These are phyloP conservation scores for Linnemannia hyalina DNA, from an alignment of 192 early-diverging fungal genomes.

Conservation along the genomic window DNA sequence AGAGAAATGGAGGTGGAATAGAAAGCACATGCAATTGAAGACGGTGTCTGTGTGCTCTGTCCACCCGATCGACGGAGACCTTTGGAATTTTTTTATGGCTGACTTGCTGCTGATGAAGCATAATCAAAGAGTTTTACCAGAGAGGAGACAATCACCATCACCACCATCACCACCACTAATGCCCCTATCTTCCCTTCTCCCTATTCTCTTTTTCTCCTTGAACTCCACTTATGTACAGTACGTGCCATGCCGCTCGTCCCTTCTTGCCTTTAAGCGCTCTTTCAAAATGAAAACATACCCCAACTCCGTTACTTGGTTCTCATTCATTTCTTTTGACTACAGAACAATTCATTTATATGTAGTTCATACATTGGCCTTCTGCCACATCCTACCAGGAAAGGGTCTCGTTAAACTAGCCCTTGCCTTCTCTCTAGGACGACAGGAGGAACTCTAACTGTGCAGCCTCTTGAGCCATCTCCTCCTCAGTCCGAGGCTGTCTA, in stretches of 20 bases:
- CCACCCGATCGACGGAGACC: background rate
- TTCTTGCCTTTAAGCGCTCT: background rate
- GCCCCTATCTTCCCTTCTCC: background rate
- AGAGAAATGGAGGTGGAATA: background rate
- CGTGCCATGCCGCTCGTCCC: background rate
- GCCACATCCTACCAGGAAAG: background rate
- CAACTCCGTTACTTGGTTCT: background rate
- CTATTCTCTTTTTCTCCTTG: background rate
- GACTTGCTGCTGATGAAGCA: no score
- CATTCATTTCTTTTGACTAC: background rate
- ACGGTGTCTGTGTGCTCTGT: background rate
- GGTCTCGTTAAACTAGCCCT: background rate
- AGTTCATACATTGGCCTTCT: background rate
- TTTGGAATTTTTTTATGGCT: background rate
- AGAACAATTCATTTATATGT: background rate
- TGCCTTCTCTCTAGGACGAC: background rate
- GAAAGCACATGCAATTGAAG: conserved; percentile 9
- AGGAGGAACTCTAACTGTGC: conserved; percentile 16
- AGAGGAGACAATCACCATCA: no score
- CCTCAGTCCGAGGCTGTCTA: conserved; percentile 72
- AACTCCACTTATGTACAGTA: background rate
- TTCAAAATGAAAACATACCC: background rate
- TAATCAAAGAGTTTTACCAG: no score
- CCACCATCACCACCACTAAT: background rate
- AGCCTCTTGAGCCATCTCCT: conserved; percentile 89